phyloP scores from a whole-genome alignment of 345 rosid genomes.

The Salix udensis region DNA sequence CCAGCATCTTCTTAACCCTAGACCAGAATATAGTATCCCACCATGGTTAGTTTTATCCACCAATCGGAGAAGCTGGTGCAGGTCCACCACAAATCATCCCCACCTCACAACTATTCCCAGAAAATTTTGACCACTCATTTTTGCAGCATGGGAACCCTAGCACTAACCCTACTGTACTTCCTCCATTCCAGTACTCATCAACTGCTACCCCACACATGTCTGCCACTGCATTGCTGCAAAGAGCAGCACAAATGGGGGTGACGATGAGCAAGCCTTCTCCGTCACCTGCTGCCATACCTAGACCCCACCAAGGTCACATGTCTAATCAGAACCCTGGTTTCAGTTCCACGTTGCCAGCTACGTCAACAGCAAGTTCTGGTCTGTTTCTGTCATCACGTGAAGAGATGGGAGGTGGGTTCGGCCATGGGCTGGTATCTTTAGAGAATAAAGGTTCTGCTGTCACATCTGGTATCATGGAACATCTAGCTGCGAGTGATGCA shows the following conservation, averaged over 20 bases:
- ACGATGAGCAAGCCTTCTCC: constrained; percentile 27
- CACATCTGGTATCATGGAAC: constrained; percentile 22
- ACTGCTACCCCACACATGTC: constrained; percentile 37
- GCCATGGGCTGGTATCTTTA: constrained; percentile 21
- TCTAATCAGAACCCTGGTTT: constrained; percentile 10
- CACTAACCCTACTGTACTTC: constrained; percentile 22
- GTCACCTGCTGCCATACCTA: constrained; percentile 4
- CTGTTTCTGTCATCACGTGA: constrained; percentile 36
- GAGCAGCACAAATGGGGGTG: constrained; percentile 47
- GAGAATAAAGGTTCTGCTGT: constrained; percentile 39
- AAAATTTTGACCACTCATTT: constrained; percentile 17
- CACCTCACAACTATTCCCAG: constrained; percentile 22
- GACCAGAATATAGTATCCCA: constrained; percentile 11
- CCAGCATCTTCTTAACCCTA: constrained; percentile 16
- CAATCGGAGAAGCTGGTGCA: constrained; percentile 3
- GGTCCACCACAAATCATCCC: constrained; percentile 4
- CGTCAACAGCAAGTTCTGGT: constrained; percentile 24
- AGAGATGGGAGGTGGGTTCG: constrained; percentile 26
- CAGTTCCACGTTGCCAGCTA: constrained; percentile 9
- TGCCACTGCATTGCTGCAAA: constrained; percentile 45
- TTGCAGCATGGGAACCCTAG: constrained; percentile 27
- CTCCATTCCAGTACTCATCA: constrained; percentile 14
- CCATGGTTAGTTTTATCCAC: constrained; percentile 26
- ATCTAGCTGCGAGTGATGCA: constrained; percentile 15
- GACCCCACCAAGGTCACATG: constrained; percentile 34